Percentiles rank a stretch among this genome's conserved stretches.
Conservation (phyloP, 768 basidiomycete genomes). For the Boletus subcaerulescens region DNA sequence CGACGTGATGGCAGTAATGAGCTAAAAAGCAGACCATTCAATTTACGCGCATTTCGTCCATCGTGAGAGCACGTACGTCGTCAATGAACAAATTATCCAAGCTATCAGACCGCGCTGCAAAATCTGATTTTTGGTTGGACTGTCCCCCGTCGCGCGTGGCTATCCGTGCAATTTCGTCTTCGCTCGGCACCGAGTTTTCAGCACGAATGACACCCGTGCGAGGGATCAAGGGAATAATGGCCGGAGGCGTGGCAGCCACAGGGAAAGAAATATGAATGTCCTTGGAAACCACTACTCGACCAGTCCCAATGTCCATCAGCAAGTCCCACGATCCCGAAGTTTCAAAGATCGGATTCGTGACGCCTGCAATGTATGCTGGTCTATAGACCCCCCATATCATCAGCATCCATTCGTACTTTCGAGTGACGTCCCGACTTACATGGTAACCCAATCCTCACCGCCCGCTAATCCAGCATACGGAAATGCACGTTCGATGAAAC, state of each 20-base stretch:
- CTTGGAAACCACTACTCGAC: constrained; percentile 82
- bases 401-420: background rate
- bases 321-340: constrained; percentile 87
- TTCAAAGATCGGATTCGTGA: constrained; percentile 96
- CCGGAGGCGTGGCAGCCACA: constrained; percentile 38
- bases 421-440: constrained; percentile 48
- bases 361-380: constrained; percentile 93
- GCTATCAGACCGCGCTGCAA: constrained; percentile 53
- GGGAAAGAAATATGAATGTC: constrained; percentile 69
- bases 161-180: constrained; percentile 67
- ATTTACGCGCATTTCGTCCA: background rate
- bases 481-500: constrained; percentile 89
- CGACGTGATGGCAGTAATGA: constrained; percentile 80
- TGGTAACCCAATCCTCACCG: constrained; percentile 85
- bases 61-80: constrained; percentile 57
- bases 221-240: constrained; percentile 43
- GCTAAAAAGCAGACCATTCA: constrained; percentile 34
- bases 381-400: constrained; percentile 37
- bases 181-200: constrained; percentile 59
- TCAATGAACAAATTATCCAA: constrained; percentile 89
- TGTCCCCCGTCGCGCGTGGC: constrained; percentile 49
- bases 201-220: constrained; percentile 64
- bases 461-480: constrained; percentile 92
- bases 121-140: constrained; percentile 51
- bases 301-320: constrained; percentile 85